Evolutionary conservation across 768 basidiomycete species (phyloP), one percentile per base, ranked within the genome.

Genomic region (Leccinellum rugosiceps): DNA sequence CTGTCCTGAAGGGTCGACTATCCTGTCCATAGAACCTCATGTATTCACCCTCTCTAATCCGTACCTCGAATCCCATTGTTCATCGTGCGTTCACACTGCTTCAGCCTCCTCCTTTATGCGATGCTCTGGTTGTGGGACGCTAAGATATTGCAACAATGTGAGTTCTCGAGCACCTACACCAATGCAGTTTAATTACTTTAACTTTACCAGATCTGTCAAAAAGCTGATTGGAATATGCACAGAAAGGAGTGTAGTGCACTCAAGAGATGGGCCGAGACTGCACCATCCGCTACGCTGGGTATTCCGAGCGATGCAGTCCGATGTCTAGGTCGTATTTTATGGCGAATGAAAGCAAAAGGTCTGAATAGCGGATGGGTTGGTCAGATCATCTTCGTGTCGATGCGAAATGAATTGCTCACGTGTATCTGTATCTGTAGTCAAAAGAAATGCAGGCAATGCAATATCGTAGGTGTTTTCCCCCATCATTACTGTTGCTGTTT

Each of bases 251-350:
- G 96, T 65, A 56, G 59, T 6, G 86, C 91, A 0, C 73, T 95
- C 9, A 78, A 78, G 54, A 74, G 72, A 53, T 87, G 86, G 88
- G 75, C 75, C 1, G 68, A 77, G 28, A 64, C 75, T 15, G 82
- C 83, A 6, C 79, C 82, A 2, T 81, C 80, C 3, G 57, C 71
- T 13, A 77, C 79, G 10, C 59, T 78, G 4, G 58, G 78, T 4
- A 65, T 87, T 17, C 92, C 94, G 0, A 85, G 80, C 31, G 94
- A 96, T 57, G 90, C 88, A 1, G 78, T 96, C 10, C 75, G 95
- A 51, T 88, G 86, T 60, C 73, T 98, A 14, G 92, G 83, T 0
- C 81, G 93, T 43, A 77, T 95, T 17, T 64, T 93, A 28, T 91
- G 88, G 87, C 75, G 65, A 26, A 80, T 77, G 53, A 79, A 81